Base-by-base conservation (phyloP, 768 basidiomycete genomes). In the Tulasnella sp. region DNA sequence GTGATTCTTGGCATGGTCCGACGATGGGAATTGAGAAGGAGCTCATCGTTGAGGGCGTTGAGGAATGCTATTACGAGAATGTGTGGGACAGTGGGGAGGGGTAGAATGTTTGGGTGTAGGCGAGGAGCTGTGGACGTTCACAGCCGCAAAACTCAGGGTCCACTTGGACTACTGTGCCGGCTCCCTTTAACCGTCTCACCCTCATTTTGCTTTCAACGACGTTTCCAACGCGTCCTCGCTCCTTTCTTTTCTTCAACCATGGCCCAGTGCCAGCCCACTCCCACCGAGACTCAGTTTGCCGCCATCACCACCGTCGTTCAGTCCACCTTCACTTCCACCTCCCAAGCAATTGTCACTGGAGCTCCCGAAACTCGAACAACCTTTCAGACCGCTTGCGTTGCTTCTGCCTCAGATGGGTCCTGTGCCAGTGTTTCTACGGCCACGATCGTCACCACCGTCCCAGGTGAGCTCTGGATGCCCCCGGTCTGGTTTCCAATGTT, bases 261-360 rank as follows among this genome's bases (percentile, higher is more conserved):
- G 52, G 52, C 52, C 21, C 32, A 17, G 37, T 54, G 52, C 39
- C 37, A 17, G 6, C 52, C 39, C 29, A 54, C 52, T 27, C 52
- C 52, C 19, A 39, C 52, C 37, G 36, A 54, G 21, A 54, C 52
- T 3, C 35, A 40, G n/a, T 54, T 37, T 39, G 34, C 36, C 29
- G 42, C 52, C 21, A 17, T 54, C 37, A 19, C 37, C 21, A 54
- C 21, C 25, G 27, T 40, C 17, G 29, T 40, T 6, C 37, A 40
- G 6, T 35, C 35, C 25, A 21, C 42, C 15, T 14, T 40, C 25
- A 54, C 52, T 40, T 5, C n/a, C 17, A 54, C 52, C 52, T 39
- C 36, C 6, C 21, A 29, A 15, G n/a, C 25, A 39, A 40, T 41
- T 40, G 39, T 54, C 34, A 54, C 52, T 23, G 52, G 37, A 6